phyloP scores from a whole-genome alignment of 2,329 filamentous ascomycete genomes.

The Aspergillus jensenii region DNA sequence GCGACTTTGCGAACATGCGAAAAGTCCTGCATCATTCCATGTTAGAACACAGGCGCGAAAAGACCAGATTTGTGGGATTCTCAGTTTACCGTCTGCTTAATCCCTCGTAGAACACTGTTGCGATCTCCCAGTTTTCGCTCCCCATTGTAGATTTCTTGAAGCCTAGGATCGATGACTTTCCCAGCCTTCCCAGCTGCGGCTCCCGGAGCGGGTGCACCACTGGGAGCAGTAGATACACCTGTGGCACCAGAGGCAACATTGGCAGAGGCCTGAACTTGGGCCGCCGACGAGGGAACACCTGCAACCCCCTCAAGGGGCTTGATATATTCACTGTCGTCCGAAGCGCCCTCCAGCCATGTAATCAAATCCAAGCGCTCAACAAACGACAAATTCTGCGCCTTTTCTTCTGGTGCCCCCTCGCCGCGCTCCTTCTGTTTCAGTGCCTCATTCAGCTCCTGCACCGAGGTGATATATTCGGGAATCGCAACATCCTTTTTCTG shows the following conservation, averaged over 20 bases:
- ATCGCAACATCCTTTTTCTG: slow-evolving; percentile 86
- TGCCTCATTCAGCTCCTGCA: slow-evolving; percentile 76
- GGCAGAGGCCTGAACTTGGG: slow-evolving; percentile 45
- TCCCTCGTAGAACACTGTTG: slow-evolving; percentile 81
- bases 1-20: slow-evolving; percentile 88
- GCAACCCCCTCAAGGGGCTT: slow-evolving; percentile 70
- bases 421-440: slow-evolving; percentile 48
- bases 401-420: slow-evolving; percentile 45
- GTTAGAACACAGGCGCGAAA: background rate
- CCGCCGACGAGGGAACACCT: slow-evolving; percentile 37
- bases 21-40: slow-evolving; percentile 67
- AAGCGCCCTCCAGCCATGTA: slow-evolving; percentile 87
- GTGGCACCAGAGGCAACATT: slow-evolving; percentile 53
- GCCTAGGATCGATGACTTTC: slow-evolving; percentile 74
- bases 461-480: slow-evolving; percentile 85
- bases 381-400: slow-evolving; percentile 85
- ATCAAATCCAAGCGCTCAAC: slow-evolving; percentile 89
- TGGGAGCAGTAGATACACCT: slow-evolving; percentile 31
- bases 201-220: slow-evolving; percentile 30
- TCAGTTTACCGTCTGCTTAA: slow-evolving; percentile 75
- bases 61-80: background rate
- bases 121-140: slow-evolving; percentile 91
- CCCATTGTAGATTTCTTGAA: slow-evolving; percentile 85
- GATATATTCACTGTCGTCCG: slow-evolving; percentile 90
- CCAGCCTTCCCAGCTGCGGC: slow-evolving; percentile 49